phyloP scores from a whole-genome alignment of 106 monocot genomes.

The Vanilla planifolia region DNA sequence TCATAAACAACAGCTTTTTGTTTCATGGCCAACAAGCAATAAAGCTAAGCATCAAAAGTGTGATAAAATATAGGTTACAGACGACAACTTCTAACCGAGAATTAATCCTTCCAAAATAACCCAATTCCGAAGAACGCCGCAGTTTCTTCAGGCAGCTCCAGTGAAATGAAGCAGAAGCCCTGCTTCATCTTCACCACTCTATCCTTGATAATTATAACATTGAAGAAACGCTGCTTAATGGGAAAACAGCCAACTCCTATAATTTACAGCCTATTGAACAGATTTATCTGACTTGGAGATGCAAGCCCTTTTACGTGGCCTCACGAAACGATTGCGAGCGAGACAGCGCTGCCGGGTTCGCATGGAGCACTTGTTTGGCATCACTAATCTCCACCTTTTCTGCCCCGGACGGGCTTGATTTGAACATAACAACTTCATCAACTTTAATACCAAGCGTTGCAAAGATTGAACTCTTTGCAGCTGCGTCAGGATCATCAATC shows the following conservation, averaged over 20 bases:
- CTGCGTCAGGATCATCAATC: conserved; percentile 57
- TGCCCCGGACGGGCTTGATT: conserved; percentile 20
- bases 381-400: conserved; percentile 1
- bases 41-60: too few relatives aligned
- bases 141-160: neutral
- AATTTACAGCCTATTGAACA: too few relatives aligned
- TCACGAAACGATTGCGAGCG: conserved; percentile 24
- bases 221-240: neutral
- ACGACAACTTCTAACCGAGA: too few relatives aligned
- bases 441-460: conserved; percentile 51
- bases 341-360: conserved; percentile 19
- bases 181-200: neutral
- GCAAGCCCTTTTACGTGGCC: conserved; percentile 15
- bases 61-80: too few relatives aligned
- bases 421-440: conserved; percentile 28
- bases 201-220: neutral
- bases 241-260: neutral
- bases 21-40: too few relatives aligned
- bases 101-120: too few relatives aligned
- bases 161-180: neutral
- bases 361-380: conserved; percentile 9
- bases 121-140: too few relatives aligned
- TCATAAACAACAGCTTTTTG: too few relatives aligned
- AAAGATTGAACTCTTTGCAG: conserved; percentile 66
- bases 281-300: too few relatives aligned